Base-by-base conservation (phyloP, 495 filamentous ascomycete species). In the Penicillium riverlandense region DNA sequence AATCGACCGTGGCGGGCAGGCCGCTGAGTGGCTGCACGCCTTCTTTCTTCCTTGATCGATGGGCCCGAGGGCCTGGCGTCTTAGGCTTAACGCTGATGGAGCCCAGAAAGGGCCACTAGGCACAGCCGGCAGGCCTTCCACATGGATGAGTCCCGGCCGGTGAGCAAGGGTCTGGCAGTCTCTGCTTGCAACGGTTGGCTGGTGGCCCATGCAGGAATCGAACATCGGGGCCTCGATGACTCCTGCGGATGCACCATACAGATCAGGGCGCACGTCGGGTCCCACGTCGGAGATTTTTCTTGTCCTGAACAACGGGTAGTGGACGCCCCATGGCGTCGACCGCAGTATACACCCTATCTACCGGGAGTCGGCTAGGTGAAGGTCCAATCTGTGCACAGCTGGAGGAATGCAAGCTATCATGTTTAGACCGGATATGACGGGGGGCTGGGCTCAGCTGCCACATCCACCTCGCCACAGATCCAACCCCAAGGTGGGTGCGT, bases 231-330 rank as follows among this genome's bases (percentile, higher is more conserved):
- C 27, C 44, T 40, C 37, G 44, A 29, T 16, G 28, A 31, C 34
- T 32, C 22, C 37, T 27, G 22, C 30, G 37, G 12, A 45, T 30
- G 36, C 32, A 28, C 31, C 33, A 22, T 16, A 31, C 30, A 44
- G 35, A 49, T 54, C 47, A 16, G 37, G 41, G 49, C 53, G 38
- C 15, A 1, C 4, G 15, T 33, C 42, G 37, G n/a, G 40, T 30
- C 44, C 43, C 50, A 53, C 43, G 40, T 50, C 54, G 50, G 54
- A 53, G 47, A 51, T 28, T 55, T 51, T 51, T 48, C 29, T 48
- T 4, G 22, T 22, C 22, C 22, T 22, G 22, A 22, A 22, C 22
- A 22, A 22, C 22, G 22, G 22, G 22, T 22, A 22, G 22, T 22
- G 22, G 22, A 22, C 22, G 22, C 22, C 22, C 6, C 22, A 6